phyloP scores from a whole-genome alignment of 495 filamentous ascomycete genomes.

The Penicillium ochrochloron region DNA sequence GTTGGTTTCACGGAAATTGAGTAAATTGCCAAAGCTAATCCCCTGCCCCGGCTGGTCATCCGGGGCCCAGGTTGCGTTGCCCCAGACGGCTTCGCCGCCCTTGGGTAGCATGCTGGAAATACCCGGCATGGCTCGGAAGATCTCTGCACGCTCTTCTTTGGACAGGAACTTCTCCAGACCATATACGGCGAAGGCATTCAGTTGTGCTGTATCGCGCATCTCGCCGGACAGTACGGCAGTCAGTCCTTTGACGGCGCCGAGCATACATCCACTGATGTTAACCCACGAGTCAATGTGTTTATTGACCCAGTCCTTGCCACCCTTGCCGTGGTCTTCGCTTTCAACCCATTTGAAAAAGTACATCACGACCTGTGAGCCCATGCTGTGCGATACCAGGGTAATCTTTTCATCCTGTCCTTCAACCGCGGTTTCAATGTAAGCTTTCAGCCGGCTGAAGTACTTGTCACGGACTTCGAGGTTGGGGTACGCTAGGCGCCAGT shows the following conservation, averaged over 20 bases:
- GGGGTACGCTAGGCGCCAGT: conserved; percentile 92
- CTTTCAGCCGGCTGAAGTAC: conserved; percentile 89
- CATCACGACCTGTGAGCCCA: conserved; percentile 93
- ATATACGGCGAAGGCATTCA: conserved; percentile 97
- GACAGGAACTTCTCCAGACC: conserved; percentile 94
- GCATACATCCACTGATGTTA: conserved; percentile 97
- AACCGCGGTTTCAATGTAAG: conserved; percentile 83
- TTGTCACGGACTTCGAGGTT: conserved; percentile 90
- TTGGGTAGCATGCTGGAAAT: conserved; percentile 97
- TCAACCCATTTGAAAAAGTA: conserved; percentile 99
- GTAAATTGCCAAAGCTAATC: conserved; percentile 75
- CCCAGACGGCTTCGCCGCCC: conserved; percentile 93
- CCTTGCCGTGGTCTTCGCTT: conserved; percentile 73
- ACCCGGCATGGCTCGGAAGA: conserved; percentile 96
- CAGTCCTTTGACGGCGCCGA: conserved; percentile 90
- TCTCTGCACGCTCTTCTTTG: conserved; percentile 85
- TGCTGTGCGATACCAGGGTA: conserved; percentile 89
- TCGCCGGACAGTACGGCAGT: conserved; percentile 92
- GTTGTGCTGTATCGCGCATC: conserved; percentile 96
- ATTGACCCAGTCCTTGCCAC: conserved; percentile 90
- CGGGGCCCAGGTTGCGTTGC: conserved; percentile 85
- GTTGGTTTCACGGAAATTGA: conserved; percentile 81
- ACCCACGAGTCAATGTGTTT: conserved; percentile 91
- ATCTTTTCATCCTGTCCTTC: conserved; percentile 74
- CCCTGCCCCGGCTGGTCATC: conserved; percentile 79